Conservation (phyloP, 768 basidiomycete species). For the Boletus bicolor region DNA sequence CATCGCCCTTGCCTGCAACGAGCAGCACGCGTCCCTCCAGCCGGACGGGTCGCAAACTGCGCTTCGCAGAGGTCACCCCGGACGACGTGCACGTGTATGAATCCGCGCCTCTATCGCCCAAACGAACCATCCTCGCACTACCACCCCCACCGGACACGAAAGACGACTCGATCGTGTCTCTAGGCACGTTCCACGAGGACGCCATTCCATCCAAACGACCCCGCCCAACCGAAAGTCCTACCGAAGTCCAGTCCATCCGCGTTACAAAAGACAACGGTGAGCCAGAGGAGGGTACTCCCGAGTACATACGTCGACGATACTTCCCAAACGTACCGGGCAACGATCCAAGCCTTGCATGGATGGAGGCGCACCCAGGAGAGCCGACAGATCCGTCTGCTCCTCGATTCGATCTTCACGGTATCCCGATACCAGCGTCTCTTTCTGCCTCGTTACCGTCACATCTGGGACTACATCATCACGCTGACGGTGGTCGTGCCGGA, state of each 20-base stretch:
- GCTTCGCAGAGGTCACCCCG: conserved; percentile 74
- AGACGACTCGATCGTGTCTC: conserved; percentile 32
- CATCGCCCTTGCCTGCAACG: conserved; percentile 43
- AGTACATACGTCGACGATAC: conserved; percentile 78
- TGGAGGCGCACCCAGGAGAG: conserved; percentile 34
- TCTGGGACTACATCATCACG: conserved; percentile 89
- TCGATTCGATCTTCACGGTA: conserved; percentile 77
- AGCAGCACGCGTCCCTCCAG: conserved; percentile 60
- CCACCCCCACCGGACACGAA: conserved; percentile 37
- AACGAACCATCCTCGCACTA: conserved; percentile 51
- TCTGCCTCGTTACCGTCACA: conserved; percentile 69
- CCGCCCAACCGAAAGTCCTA: conserved; percentile 1
- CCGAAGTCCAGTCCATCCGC: neutral
- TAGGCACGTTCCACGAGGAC: conserved; percentile 37
- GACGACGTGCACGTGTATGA: conserved; percentile 82
- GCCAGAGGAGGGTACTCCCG: conserved; percentile 71
- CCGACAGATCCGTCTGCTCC: conserved; percentile 30
- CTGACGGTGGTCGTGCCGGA: conserved; percentile 70
- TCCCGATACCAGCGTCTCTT: conserved; percentile 54
- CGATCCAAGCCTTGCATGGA: conserved; percentile 82
- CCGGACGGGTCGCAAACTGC: conserved; percentile 50
- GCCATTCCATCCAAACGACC: conserved; percentile 11
- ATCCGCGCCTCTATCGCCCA: conserved; percentile 77
- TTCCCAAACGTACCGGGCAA: conserved; percentile 70
- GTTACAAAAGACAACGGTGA: conserved; percentile 18